Evolutionary conservation across 75 land plant genomes (phyloP), one percentile per base, ranked within the genome.

Genomic region (Adiantum capillusveneris): DNA sequence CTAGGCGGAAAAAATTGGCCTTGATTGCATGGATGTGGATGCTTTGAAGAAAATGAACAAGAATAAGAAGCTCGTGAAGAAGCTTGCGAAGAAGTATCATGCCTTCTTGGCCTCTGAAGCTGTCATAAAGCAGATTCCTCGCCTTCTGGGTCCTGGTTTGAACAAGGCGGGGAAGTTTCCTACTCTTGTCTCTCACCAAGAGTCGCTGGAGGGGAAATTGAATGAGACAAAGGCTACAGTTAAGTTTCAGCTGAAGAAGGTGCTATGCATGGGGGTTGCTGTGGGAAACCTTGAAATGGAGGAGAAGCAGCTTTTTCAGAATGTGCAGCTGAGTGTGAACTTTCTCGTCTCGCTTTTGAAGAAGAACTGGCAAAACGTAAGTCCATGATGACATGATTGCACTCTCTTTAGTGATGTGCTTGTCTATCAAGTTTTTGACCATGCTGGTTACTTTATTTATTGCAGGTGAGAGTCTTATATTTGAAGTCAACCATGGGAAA

Each of bases 301-400:
- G 53, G 89, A 85, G 74, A 85, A 83, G 73, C 89, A 85, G 57
- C 51, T 85, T 52, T 85, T 85, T 60, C 89, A 85, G 63, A 85
- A 85, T 59, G 84, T 82, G 0, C 89, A 85, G 58, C 63, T 85
- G 56, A 85, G 89, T 59, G 89, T 85, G 7, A 85, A 85, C 54
- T 85, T 85, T 51, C 79, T 85, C 14, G 89, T 85, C 22, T 85
- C 89, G 0, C 56, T 85, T 50, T 59, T 85, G 67, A 83, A 85
- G 75, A 85, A 85, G 72, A 85, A 85, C 58, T 85, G 89, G 89
- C 89, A 85, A 59, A 85, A 85, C 56, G 89, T 85, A 50, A 84
- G 88, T 34, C 3, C 37, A 34, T 34, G 7, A 5, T 34, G 37
- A 3, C 9, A 34, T 34, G 3, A 5, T 34, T 34, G 3, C 9